A percentile compares a stretch with the other conserved stretches of the same genome.
phyloP scores from a whole-genome alignment of 352 stramenopile species.

The Phytophthora constricta region DNA sequence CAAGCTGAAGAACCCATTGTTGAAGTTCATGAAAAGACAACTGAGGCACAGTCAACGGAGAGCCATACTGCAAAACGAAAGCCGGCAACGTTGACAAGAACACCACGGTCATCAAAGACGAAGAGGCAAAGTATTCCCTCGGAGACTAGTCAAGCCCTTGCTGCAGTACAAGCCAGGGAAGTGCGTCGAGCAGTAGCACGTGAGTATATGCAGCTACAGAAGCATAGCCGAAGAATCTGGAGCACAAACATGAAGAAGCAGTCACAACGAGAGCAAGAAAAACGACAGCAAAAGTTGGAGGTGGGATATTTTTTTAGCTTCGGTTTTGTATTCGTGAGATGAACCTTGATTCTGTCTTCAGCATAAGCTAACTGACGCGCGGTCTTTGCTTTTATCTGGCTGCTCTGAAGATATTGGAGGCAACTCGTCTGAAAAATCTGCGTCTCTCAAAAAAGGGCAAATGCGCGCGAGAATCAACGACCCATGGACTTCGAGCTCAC shows the following conservation, averaged over 20 bases:
- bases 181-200: constrained; percentile 62
- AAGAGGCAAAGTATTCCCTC: constrained; percentile 13
- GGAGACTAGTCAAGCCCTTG: constrained; percentile 2
- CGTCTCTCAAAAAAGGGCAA: constrained; percentile 25
- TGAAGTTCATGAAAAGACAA: neutral
- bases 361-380: neutral
- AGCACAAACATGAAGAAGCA: constrained; percentile 46
- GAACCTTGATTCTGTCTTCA: no score
- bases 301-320: constrained; percentile 25
- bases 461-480: constrained; percentile 6
- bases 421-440: constrained; percentile 35
- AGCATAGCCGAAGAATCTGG: constrained; percentile 47
- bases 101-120: constrained; percentile 14
- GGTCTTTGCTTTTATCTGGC: neutral
- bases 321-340: neutral
- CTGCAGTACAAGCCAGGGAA: constrained; percentile 33
- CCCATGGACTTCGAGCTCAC: neutral
- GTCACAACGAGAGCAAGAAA: constrained; percentile 44
- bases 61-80: constrained; percentile 24
- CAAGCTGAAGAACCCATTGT: neutral
- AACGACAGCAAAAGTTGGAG: constrained; percentile 57
- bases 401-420: constrained; percentile 32
- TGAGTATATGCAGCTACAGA: constrained; percentile 76
- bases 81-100: constrained; percentile 1
- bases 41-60: neutral